Evolutionary conservation across 1,284 basidiomycete genomes (phyloP), one percentile per base, ranked within the genome.

Genomic region (Ceratorhiza oryzae-sativae): DNA sequence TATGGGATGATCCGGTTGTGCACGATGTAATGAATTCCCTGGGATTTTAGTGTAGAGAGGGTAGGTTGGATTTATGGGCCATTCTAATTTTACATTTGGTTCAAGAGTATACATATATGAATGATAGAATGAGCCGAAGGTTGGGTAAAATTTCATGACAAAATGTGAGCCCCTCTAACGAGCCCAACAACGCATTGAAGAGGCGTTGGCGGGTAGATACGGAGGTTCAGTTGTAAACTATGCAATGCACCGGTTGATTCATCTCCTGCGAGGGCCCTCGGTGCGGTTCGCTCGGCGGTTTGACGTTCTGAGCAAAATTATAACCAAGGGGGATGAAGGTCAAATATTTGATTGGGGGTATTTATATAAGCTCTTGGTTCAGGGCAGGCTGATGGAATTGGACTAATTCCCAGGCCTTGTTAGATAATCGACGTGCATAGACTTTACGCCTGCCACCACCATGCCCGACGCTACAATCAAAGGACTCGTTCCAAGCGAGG

Each of bases 401-500:
- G 34, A n/a, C 18, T n/a, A 30, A n/a, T 68, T 68, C 63, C 63
- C 63, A 68, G 63, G 63, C 62, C 20, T n/a, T n/a, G n/a, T n/a
- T n/a, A n/a, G n/a, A 18, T 4, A 18, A 18, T 18, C 10, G 1
- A 48, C 48, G 48, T 42, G 20, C 34, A 32, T 53, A 65, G 49
- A 53, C 49, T 39, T 34, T 10, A 18, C 27, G 13, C 48, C 32
- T 23, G 20, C 46, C 20, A 53, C 23, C 49, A 72, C 20, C 6
- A 73, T 74, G 73, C 42, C 48, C 23, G 74, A 74, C 77, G 34
- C 71, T 34, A 75, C 73, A n/a, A 87, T 96, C 86, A 97, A 97
- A 83, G 93, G 93, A 61, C 86, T 90, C 72, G 83, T 85, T 9
- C 84, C 87, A 41, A 85, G 90, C 55, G 80, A 86, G 68, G 83